Conservation (phyloP, 2,329 filamentous ascomycete species). For the Aspergillus unguis region DNA sequence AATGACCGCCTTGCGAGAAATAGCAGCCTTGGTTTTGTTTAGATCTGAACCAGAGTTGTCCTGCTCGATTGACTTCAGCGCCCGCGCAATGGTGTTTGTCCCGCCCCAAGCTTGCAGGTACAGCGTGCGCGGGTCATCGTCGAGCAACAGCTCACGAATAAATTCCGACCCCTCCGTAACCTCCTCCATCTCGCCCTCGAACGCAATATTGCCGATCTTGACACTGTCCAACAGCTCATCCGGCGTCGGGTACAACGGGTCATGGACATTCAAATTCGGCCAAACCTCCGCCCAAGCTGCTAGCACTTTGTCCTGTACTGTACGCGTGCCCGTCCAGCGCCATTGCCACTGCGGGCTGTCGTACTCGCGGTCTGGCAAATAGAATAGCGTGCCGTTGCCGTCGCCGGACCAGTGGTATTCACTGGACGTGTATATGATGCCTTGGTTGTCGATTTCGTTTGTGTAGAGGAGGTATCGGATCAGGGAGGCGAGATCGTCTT, state of each 20-base stretch:
- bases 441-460: conserved; percentile 7
- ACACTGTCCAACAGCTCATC: background rate
- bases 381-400: background rate
- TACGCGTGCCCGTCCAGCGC: conserved; percentile 4
- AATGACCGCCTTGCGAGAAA: background rate
- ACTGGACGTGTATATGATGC: conserved; percentile 2
- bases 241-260: background rate
- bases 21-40: background rate
- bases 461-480: conserved; percentile 9
- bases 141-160: background rate
- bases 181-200: conserved; percentile 4
- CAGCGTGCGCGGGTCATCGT: background rate
- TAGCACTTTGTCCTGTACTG: conserved; percentile 2
- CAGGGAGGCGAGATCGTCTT: conserved; percentile 5
- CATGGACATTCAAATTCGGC: conserved; percentile 1
- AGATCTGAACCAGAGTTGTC: background rate
- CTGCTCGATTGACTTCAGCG: conserved; percentile 4
- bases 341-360: background rate
- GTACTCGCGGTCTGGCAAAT: background rate
- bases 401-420: conserved; percentile 3
- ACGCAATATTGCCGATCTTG: conserved; percentile 1
- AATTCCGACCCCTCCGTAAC: conserved; percentile 4
- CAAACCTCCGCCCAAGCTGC: background rate
- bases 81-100: conserved; percentile 5
- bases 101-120: conserved; percentile 7